Evolutionary conservation across 2,329 filamentous ascomycete species (phyloP).

Genomic region (Nigrograna mackinnonii): DNA sequence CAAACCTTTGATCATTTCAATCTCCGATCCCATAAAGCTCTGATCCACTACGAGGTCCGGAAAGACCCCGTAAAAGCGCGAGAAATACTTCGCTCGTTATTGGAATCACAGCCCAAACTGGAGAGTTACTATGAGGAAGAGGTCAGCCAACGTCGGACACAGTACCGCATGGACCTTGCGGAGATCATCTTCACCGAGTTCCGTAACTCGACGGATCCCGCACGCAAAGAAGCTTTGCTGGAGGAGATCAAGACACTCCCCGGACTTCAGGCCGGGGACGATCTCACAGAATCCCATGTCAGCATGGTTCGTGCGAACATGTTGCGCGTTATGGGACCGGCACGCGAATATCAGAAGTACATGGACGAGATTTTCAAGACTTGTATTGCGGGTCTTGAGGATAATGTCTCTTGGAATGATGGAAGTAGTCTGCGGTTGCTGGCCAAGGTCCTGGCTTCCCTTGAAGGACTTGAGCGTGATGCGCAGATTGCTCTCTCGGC

Average conservation of each 20-base stretch:
- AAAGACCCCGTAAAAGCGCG: slow-evolving; percentile 10
- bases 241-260: slow-evolving; percentile 9
- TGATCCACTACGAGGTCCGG: slow-evolving; percentile 6
- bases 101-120: slow-evolving; percentile 4
- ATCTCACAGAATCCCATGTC: slow-evolving; percentile 10
- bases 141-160: slow-evolving; percentile 1
- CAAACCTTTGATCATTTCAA: slow-evolving; percentile 2
- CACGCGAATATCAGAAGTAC: slow-evolving; percentile 13
- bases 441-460: slow-evolving; percentile 15
- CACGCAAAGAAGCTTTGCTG: slow-evolving; percentile 8
- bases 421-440: slow-evolving; percentile 10
- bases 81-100: slow-evolving; percentile 1
- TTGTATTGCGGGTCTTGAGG: slow-evolving; percentile 14
- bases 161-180: slow-evolving; percentile 8
- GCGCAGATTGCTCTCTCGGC: slow-evolving; percentile 15
- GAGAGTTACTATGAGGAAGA: slow-evolving; percentile 4
- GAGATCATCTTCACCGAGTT: slow-evolving; percentile 14
- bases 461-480: slow-evolving; percentile 18
- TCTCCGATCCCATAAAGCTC: slow-evolving; percentile 2
- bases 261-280: slow-evolving; percentile 1
- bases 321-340: slow-evolving; percentile 15
- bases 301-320: slow-evolving; percentile 13
- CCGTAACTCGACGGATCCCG: slow-evolving; percentile 4
- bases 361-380: slow-evolving; percentile 13
- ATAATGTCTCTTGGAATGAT: slow-evolving; percentile 17